These are phyloP conservation scores for Phaeoacremonium minimum DNA, from an alignment of 2,329 filamentous ascomycete species.

Conservation along the genomic window DNA sequence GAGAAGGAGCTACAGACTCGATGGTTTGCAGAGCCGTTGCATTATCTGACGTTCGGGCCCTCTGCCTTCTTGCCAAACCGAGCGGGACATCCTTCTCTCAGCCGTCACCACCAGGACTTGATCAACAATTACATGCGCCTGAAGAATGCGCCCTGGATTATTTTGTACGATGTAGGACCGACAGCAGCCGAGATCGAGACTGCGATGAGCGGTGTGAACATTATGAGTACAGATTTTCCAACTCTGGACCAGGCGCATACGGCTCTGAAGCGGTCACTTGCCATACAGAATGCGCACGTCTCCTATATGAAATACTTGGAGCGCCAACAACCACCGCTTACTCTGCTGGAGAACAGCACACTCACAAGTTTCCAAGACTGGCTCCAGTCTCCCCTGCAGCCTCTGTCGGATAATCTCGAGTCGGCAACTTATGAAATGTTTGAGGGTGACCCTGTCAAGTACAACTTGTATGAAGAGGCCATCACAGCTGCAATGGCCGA, in stretches of 20 bases:
- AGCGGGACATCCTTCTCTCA: slow-evolving; percentile 57
- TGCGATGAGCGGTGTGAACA: slow-evolving; percentile 23
- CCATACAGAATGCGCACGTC: slow-evolving; percentile 50
- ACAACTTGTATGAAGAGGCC: slow-evolving; percentile 88
- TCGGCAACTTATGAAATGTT: slow-evolving; percentile 98
- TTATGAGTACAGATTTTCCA: slow-evolving; percentile 55
- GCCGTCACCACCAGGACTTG: slow-evolving; percentile 55
- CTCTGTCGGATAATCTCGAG: slow-evolving; percentile 92
- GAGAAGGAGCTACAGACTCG: slow-evolving; percentile 57
- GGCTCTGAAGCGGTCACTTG: slow-evolving; percentile 35
- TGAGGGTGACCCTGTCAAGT: slow-evolving; percentile 97
- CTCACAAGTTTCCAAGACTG: slow-evolving; percentile 77
- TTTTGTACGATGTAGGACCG: slow-evolving; percentile 60
- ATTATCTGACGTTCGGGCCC: slow-evolving; percentile 52
- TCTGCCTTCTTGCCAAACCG: slow-evolving; percentile 57
- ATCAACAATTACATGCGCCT: slow-evolving; percentile 61
- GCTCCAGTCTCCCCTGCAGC: slow-evolving; percentile 90
- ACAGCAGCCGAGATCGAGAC: slow-evolving; percentile 26
- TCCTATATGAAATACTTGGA: slow-evolving; percentile 84
- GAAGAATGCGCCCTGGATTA: slow-evolving; percentile 57
- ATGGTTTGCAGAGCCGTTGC: slow-evolving; percentile 67
- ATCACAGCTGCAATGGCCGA: slow-evolving; percentile 77
- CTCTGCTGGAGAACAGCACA: slow-evolving; percentile 44
- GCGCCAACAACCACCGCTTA: slow-evolving; percentile 66
- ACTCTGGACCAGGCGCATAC: slow-evolving; percentile 63